Conservation (phyloP, 2,329 filamentous ascomycete species). For the Cercospora sesami region DNA sequence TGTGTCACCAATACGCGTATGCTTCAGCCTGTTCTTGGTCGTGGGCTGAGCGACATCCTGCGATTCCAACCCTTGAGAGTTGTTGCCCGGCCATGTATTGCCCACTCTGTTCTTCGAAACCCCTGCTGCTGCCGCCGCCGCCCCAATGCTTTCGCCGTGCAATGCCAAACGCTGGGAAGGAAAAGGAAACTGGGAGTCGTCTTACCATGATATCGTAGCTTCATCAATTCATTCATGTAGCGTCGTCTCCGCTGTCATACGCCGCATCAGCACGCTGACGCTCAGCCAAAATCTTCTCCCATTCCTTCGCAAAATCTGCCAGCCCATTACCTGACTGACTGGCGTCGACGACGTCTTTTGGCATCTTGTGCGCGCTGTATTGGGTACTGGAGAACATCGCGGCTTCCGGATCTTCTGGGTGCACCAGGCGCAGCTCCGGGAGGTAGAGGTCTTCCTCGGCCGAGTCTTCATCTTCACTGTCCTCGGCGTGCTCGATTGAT, state of each 20-base stretch:
- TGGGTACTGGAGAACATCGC: constrained; percentile 82
- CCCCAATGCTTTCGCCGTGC: background rate
- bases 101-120: background rate
- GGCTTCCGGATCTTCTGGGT: constrained; percentile 81
- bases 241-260: constrained; percentile 33
- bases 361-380: constrained; percentile 93
- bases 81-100: background rate
- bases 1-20: background rate
- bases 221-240: background rate
- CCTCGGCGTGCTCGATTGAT: constrained; percentile 30
- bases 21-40: background rate
- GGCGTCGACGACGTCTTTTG: constrained; percentile 82
- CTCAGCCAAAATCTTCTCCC: constrained; percentile 50
- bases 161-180: background rate
- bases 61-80: background rate
- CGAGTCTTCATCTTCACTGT: constrained; percentile 49
- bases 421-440: constrained; percentile 79
- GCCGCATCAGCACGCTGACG: constrained; percentile 40
- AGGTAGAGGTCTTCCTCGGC: constrained; percentile 59
- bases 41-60: background rate
- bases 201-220: background rate
- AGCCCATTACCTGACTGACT: constrained; percentile 63
- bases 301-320: constrained; percentile 61
- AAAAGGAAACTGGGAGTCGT: background rate
- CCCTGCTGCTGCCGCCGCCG: background rate